phyloP scores from a whole-genome alignment of 805 yeast species.

The Ogataea zsoltii region DNA sequence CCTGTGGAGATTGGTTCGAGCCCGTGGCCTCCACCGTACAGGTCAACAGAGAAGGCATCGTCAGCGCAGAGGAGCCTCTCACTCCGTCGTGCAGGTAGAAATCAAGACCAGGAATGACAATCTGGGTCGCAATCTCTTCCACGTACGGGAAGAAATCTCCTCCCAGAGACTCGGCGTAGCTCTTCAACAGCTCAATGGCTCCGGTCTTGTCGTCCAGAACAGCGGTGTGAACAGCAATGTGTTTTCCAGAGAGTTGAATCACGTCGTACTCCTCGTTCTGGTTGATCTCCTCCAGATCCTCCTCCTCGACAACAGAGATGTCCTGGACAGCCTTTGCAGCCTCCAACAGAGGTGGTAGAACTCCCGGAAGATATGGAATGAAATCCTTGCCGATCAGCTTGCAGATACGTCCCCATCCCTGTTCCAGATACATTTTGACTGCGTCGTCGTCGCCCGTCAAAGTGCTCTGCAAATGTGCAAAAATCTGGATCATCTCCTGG shows the following conservation, averaged over 20 bases:
- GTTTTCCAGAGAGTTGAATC: slow-evolving; percentile 85
- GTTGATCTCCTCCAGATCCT: slow-evolving; percentile 76
- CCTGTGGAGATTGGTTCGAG: slow-evolving; percentile 52
- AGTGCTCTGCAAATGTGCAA: slow-evolving; percentile 66
- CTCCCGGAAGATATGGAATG: slow-evolving; percentile 77
- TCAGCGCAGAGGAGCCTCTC: slow-evolving; percentile 83
- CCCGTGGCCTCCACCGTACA: slow-evolving; percentile 60
- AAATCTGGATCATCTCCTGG: slow-evolving; percentile 67
- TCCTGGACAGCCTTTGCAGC: slow-evolving; percentile 92
- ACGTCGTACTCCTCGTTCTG: slow-evolving; percentile 95
- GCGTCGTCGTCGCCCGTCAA: slow-evolving; percentile 77
- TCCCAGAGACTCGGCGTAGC: slow-evolving; percentile 82
- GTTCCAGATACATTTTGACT: slow-evolving; percentile 80
- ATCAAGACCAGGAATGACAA: slow-evolving; percentile 85
- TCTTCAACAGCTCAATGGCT: slow-evolving; percentile 84
- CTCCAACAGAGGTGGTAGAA: slow-evolving; percentile 82
- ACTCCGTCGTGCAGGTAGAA: slow-evolving; percentile 94
- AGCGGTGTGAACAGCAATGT: slow-evolving; percentile 92
- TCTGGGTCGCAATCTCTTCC: slow-evolving; percentile 69
- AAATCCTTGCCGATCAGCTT: slow-evolving; percentile 83
- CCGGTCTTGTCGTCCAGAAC: slow-evolving; percentile 90
- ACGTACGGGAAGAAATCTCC: slow-evolving; percentile 84
- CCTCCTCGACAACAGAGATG: slow-evolving; percentile 84
- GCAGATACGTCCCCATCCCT: slow-evolving; percentile 96
- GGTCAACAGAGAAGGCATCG: slow-evolving; percentile 74